Conservation (phyloP, 2,329 filamentous ascomycete genomes). For the Ambrosiella beaveri region DNA sequence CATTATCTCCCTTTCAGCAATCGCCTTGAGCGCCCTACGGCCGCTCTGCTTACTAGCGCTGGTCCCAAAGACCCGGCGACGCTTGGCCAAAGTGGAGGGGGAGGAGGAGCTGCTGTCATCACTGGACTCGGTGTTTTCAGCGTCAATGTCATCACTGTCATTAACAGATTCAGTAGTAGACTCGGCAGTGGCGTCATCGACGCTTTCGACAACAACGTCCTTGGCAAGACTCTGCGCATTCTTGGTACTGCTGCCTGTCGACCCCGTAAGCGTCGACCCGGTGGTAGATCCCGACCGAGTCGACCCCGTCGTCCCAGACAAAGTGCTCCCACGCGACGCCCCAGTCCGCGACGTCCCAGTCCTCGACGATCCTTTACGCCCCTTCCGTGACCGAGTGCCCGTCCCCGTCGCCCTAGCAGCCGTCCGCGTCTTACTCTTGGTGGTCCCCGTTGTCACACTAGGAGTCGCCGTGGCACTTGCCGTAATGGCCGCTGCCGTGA, state of each 20-base stretch:
- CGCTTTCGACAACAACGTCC: not conserved
- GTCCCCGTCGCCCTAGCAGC: not conserved
- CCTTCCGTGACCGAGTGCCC: not conserved
- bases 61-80: slow-evolving; percentile 3
- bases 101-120: not conserved
- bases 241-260: not conserved
- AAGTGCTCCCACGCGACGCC: too few relatives aligned
- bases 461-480: not conserved
- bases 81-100: not conserved
- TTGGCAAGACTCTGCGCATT: not conserved
- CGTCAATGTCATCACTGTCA: not conserved
- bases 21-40: not conserved
- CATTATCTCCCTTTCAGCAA: not conserved
- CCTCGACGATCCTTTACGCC: not conserved
- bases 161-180: not conserved
- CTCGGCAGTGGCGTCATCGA: not conserved
- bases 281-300: not conserved
- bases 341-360: not conserved
- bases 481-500: slow-evolving; percentile 1
- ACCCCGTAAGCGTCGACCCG: not conserved
- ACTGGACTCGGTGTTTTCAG: not conserved
- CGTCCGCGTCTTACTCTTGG: not conserved
- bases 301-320: not conserved
- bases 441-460: not conserved
- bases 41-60: slow-evolving; percentile 3